Conservation (phyloP, 2,329 filamentous ascomycete species). For the Cryphonectria nitschkei region DNA sequence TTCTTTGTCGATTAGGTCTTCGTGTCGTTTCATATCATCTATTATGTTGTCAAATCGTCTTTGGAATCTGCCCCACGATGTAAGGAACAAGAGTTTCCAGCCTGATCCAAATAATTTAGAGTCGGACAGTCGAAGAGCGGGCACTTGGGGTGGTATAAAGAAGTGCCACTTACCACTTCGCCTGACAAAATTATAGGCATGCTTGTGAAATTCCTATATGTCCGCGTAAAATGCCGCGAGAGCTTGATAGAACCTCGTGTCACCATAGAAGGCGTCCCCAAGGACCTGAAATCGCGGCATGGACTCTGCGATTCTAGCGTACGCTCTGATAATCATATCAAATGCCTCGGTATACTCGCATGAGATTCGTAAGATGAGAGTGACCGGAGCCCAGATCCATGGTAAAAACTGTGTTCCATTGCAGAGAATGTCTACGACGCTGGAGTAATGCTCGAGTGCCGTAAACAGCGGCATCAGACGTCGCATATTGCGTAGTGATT, state of each 20-base stretch:
- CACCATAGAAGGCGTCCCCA: slow-evolving; percentile 34
- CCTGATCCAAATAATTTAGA: slow-evolving; percentile 36
- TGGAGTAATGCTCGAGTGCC: slow-evolving; percentile 47
- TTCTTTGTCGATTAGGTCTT: slow-evolving; percentile 38
- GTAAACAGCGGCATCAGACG: slow-evolving; percentile 47
- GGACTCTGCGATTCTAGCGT: slow-evolving; percentile 43
- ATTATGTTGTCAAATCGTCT: slow-evolving; percentile 40
- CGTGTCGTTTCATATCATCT: slow-evolving; percentile 39
- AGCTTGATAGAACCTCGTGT: slow-evolving; percentile 44
- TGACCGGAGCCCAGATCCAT: slow-evolving; percentile 52
- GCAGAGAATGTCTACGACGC: slow-evolving; percentile 46
- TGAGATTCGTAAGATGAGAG: slow-evolving; percentile 39
- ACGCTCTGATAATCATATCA: slow-evolving; percentile 46
- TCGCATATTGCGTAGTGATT: slow-evolving; percentile 47
- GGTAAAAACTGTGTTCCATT: slow-evolving; percentile 51
- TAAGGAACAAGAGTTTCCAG: slow-evolving; percentile 42
- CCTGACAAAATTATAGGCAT: slow-evolving; percentile 50
- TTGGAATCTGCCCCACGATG: slow-evolving; percentile 45
- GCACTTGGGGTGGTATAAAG: not conserved
- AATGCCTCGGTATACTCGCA: slow-evolving; percentile 45
- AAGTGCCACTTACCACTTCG: slow-evolving; percentile 35
- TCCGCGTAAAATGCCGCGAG: slow-evolving; percentile 50
- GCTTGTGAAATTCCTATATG: slow-evolving; percentile 52
- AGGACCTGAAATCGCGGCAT: slow-evolving; percentile 45
- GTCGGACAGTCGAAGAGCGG: slow-evolving; percentile 25